These are phyloP conservation scores for Venturia pyrina DNA, from an alignment of 2,329 filamentous ascomycete species.

Conservation along the genomic window DNA sequence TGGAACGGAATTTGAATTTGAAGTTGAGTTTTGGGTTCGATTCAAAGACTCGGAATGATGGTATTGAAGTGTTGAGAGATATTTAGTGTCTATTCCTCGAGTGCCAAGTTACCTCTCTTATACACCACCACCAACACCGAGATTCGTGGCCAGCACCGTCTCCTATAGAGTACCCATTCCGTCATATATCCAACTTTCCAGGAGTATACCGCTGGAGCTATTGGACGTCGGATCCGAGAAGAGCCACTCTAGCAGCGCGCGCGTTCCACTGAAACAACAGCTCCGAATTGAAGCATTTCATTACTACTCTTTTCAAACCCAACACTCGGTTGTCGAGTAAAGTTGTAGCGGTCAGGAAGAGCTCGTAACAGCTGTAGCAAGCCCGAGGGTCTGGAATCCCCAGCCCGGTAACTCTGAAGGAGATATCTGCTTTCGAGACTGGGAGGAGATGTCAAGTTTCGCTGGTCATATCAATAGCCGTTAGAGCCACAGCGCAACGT, in stretches of 20 bases:
- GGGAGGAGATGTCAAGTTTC: not conserved
- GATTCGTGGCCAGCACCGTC: not conserved
- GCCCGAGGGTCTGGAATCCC: not conserved
- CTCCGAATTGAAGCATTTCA: not conserved
- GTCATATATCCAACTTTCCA: not conserved
- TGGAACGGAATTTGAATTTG: too few relatives aligned
- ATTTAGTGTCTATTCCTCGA: too few relatives aligned
- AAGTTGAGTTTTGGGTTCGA: too few relatives aligned
- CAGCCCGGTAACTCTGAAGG: not conserved
- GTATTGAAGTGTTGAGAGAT: too few relatives aligned
- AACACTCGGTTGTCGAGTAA: too few relatives aligned
- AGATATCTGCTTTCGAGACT: not conserved
- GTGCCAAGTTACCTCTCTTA: not conserved
- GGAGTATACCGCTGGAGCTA: not conserved
- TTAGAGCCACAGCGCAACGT: not conserved
- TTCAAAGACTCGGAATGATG: too few relatives aligned
- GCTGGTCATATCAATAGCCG: not conserved
- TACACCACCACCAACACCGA: not conserved
- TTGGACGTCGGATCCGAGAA: too few relatives aligned
- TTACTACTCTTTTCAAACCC: not conserved
- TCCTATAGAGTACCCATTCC: not conserved
- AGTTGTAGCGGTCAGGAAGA: not conserved
- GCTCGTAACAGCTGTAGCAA: not conserved
- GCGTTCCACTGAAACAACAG: not conserved
- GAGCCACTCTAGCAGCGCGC: not conserved